Base-by-base conservation (phyloP, 305 asterid genomes). In the Galium porrigens region DNA sequence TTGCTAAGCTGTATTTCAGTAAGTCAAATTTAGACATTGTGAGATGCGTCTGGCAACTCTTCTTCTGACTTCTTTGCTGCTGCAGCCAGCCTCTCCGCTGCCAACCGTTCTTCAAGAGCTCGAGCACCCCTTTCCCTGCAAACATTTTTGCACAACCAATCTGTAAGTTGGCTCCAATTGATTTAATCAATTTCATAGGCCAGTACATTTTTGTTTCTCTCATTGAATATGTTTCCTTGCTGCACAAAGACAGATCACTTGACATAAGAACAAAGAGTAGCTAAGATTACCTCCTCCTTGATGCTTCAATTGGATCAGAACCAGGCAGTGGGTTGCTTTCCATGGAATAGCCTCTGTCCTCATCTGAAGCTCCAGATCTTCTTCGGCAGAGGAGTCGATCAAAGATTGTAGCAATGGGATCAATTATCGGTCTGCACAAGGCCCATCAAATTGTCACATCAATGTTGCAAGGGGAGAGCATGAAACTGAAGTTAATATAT, bases 61-160 rank as follows among this genome's bases (percentile, higher is more conserved):
- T 76, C 85, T 1, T 76, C 85, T 1, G 79, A 65, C 76, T 49
- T 87, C 77, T 49, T 87, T 61, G 75, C 86, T 27, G 80, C 79
- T 68, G 88, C 78, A 65, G 74, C 81, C 70, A 84, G 70, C 72
- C 81, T 79, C 81, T 89, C 91, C 20, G 91, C 81, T 56, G 92
- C 92, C 78, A 84, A 73, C 81, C 94, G 84, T 81, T 89, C 97
- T 78, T 89, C 94, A 2, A 89, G 85, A 34, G 95, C 97, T 30
- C 96, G 87, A 44, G 94, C 94, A 58, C 95, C 97, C 77, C 90
- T 84, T 82, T 89, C 95, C 86, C 97, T 89, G 80, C 75, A 79
- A 68, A 44, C 5, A 3, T 44, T 73, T 54, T 18, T 61, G 20
- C 61, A 68, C 12, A 44, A 44, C 51, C 4, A 44, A 44, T 41